Evolutionary conservation across 345 rosid species (phyloP).

Genomic region (Cardiospermum halicacabum): DNA sequence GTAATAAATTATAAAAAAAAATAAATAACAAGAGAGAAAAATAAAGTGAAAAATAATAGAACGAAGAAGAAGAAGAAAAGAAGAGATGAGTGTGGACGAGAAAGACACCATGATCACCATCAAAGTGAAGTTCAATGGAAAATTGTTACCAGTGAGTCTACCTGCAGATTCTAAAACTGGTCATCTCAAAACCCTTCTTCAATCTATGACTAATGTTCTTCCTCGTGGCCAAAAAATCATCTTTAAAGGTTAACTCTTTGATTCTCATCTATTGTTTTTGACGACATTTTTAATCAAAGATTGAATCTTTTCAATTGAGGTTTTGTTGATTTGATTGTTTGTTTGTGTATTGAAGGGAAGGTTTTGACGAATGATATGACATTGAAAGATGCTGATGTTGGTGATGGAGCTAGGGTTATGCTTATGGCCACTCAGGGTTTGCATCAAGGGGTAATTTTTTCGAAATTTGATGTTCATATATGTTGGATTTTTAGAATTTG

Average conservation of each 20-base stretch:
- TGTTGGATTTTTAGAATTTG: not conserved
- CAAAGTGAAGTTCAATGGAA: constrained; percentile 67
- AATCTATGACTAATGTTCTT: constrained; percentile 84
- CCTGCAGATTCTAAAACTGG: constrained; percentile 44
- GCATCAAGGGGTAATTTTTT: constrained; percentile 74
- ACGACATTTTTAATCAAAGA: constrained; percentile 3
- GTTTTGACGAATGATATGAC: constrained; percentile 64
- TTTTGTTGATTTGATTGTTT: not conserved
- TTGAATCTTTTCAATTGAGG: not conserved
- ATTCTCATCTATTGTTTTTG: not conserved
- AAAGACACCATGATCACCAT: constrained; percentile 25
- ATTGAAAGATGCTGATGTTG: constrained; percentile 52
- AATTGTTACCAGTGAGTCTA: constrained; percentile 49
- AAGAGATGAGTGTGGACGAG: constrained; percentile 10
- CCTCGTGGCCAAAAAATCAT: constrained; percentile 96
- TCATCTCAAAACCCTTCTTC: constrained; percentile 63
- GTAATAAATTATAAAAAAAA: too few relatives aligned
- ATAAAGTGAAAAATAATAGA: not conserved
- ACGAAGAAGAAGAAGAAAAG: not conserved
- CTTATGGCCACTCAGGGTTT: constrained; percentile 87
- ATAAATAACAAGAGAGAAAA: too few relatives aligned
- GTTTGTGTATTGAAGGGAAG: constrained; percentile 44
- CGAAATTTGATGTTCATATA: not conserved
- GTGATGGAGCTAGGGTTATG: constrained; percentile 78
- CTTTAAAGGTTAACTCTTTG: constrained; percentile 50